Percentiles rank a stretch among this genome's conserved stretches.
phyloP scores from a whole-genome alignment of 345 rosid genomes.

The Cardamine occulta region DNA sequence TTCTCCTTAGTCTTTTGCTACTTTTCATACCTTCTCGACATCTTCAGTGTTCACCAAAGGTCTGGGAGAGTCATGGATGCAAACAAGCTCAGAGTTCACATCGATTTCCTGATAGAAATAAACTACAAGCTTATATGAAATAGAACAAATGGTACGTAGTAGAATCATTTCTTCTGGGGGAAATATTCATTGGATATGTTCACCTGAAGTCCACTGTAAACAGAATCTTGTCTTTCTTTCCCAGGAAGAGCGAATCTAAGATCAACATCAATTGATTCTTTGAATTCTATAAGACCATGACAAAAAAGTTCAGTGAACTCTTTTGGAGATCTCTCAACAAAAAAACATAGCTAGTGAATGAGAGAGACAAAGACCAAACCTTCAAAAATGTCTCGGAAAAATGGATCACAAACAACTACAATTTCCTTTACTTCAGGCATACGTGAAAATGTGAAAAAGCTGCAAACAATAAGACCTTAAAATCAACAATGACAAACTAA shows the following conservation, averaged over 20 bases:
- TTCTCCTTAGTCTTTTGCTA: background rate
- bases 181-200: background rate
- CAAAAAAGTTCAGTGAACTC: slow-evolving; percentile 25
- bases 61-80: slow-evolving; percentile 94
- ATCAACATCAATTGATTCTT: slow-evolving; percentile 55
- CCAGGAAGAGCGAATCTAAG: slow-evolving; percentile 88
- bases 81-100: slow-evolving; percentile 78
- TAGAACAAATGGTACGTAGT: background rate
- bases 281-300: slow-evolving; percentile 51
- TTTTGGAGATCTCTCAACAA: slow-evolving; percentile 2
- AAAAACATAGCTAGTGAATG: background rate
- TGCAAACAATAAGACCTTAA: slow-evolving; percentile 42
- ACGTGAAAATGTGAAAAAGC: slow-evolving; percentile 77
- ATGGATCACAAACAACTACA: slow-evolving; percentile 95
- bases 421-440: slow-evolving; percentile 88
- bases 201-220: slow-evolving; percentile 86
- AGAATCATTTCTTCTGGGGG: background rate
- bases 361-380: slow-evolving; percentile 50
- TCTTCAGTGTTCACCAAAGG: slow-evolving; percentile 72
- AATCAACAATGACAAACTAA: no score
- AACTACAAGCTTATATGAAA: background rate
- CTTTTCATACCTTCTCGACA: slow-evolving; percentile 62
- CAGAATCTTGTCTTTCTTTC: slow-evolving; percentile 97
- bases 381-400: slow-evolving; percentile 84
- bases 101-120: slow-evolving; percentile 58